These are phyloP conservation scores for Arabidopsis arenosa DNA, from an alignment of 345 rosid species.

Conservation along the genomic window DNA sequence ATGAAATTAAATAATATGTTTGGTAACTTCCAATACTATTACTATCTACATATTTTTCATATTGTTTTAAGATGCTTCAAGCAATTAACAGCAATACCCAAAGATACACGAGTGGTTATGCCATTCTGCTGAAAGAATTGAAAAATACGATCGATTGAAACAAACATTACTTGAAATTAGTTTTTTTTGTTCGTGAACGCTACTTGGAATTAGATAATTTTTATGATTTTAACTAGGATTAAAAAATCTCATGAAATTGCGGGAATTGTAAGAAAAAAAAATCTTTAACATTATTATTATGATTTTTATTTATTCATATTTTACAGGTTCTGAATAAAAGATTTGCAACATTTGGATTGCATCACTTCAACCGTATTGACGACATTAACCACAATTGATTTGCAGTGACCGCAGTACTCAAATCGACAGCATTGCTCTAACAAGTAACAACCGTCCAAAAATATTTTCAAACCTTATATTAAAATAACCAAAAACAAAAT, in stretches of 20 bases:
- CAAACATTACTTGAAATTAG: too few species aligned
- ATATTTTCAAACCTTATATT: neutral
- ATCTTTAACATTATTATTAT: too few species aligned
- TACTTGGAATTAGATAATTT: too few species aligned
- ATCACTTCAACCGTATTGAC: neutral
- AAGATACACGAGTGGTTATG: too few species aligned
- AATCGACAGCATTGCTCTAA: neutral
- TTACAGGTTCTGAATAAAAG: neutral
- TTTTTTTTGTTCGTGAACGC: too few species aligned
- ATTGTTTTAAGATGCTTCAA: neutral
- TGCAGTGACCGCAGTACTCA: neutral
- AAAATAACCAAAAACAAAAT: slow-evolving; percentile 18
- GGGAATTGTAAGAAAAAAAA: too few species aligned
- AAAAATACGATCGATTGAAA: too few species aligned
- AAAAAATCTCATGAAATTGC: too few species aligned
- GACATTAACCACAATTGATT: neutral
- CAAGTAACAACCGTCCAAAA: neutral
- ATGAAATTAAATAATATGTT: neutral
- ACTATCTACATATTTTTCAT: neutral
- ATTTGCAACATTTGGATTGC: slow-evolving; percentile 3
- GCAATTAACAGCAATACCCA: neutral
- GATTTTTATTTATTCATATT: neutral
- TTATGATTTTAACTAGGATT: too few species aligned
- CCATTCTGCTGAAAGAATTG: too few species aligned
- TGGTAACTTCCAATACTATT: neutral